Evolutionary conservation across 2,329 filamentous ascomycete genomes (phyloP).

Genomic region (Aspergillus pseudonomiae): DNA sequence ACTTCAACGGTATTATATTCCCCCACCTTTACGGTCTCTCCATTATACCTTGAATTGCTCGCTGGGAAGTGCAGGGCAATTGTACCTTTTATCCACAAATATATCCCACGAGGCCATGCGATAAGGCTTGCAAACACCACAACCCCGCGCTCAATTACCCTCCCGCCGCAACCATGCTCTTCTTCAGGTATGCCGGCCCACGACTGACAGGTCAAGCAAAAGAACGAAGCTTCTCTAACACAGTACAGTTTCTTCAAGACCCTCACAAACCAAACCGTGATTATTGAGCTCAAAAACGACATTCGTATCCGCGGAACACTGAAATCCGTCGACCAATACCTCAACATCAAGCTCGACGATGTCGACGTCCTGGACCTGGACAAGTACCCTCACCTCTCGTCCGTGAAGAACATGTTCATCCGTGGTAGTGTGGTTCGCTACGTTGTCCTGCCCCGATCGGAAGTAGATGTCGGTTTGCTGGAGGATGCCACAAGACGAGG

Average conservation of each 20-base stretch:
- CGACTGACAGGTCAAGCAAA: neutral
- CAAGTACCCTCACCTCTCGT: slow-evolving; percentile 88
- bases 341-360: slow-evolving; percentile 98
- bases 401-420: slow-evolving; percentile 96
- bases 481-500: slow-evolving; percentile 91
- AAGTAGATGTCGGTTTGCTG: slow-evolving; percentile 81
- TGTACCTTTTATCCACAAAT: neutral
- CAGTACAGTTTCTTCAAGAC: slow-evolving; percentile 90
- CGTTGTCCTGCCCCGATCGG: slow-evolving; percentile 79
- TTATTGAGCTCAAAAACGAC: slow-evolving; percentile 98
- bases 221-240: neutral
- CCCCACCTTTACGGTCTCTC: neutral
- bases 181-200: slow-evolving; percentile 51
- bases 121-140: slow-evolving; percentile 9
- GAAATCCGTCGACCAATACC: slow-evolving; percentile 97
- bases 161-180: slow-evolving; percentile 48
- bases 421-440: slow-evolving; percentile 91
- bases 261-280: slow-evolving; percentile 94
- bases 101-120: slow-evolving; percentile 13
- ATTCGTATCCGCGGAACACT: slow-evolving; percentile 93
- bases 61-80: neutral
- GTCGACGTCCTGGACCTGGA: slow-evolving; percentile 90
- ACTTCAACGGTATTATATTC: neutral
- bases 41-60: neutral
- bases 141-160: slow-evolving; percentile 5